Evolutionary conservation across 2,329 filamentous ascomycete genomes (phyloP), one percentile per base, ranked within the genome.

Genomic region (Zymoseptoria passerinii): DNA sequence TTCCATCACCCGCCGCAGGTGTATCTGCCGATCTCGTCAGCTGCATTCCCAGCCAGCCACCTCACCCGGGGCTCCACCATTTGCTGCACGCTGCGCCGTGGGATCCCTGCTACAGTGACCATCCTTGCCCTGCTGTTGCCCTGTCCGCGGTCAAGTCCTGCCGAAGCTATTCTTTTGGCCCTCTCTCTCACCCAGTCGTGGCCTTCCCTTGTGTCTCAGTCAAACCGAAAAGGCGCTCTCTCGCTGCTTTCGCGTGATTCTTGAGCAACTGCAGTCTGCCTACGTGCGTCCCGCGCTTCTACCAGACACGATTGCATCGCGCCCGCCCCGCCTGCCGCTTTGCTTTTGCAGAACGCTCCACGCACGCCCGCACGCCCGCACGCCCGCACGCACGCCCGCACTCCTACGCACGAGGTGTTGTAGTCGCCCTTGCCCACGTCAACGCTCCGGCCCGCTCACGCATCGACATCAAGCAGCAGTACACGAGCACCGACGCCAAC

Each of bases 321-420:
- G n/a, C 28, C 55, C 48, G 56, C 55, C 48, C 49, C 44, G 54
- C 55, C 58, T 58, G 61, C 57, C 56, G 54, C 55, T 52, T 52
- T 52, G 48, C 40, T 51, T 52, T 53, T 53, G 52, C 23, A 20
- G 27, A 35, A 40, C 48, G 18, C 13, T 48, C 44, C 48, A 18
- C 44, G 19, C 23, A 19, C 19, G 28, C 44, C 3, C 48, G 50
- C 55, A 28, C 48, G 18, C 40, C 13, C 54, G 54, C 54, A 10
- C 44, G 19, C 23, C 10, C 19, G 28, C 44, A 8, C 48, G 50
- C 55, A 28, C 48, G 18, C 18, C 28, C 52, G 27, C 9, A 48
- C 59, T 62, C 61, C 2, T 16, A 44, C 35, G 35, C 63, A 65
- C 63, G 61, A 63, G 61, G 59, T 61, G 53, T 61, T 56, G 58